A percentile compares a stretch with the other conserved stretches of the same genome.
phyloP scores from a whole-genome alignment of 2,329 filamentous ascomycete species.

The Alternaria solani region DNA sequence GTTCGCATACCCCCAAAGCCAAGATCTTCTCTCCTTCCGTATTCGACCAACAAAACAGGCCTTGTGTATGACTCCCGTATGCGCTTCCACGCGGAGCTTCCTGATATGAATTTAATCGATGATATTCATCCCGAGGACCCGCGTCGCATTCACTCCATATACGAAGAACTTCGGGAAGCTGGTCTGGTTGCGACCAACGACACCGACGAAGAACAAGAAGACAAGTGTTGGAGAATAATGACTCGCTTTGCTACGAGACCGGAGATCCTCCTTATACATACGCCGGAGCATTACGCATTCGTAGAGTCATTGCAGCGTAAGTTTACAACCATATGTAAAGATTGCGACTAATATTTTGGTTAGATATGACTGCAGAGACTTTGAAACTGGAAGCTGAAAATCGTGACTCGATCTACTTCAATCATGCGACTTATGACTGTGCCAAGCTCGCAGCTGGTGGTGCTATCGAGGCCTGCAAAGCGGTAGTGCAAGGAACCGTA shows the following conservation, averaged over 20 bases:
- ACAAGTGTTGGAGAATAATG: constrained; percentile 72
- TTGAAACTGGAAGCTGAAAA: constrained; percentile 71
- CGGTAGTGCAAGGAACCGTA: constrained; percentile 81
- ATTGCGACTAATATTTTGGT: constrained; percentile 16
- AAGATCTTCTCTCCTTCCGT: constrained; percentile 46
- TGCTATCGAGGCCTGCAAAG: constrained; percentile 93
- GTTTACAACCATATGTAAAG: constrained; percentile 21
- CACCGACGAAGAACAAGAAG: constrained; percentile 55
- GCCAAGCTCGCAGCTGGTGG: constrained; percentile 87
- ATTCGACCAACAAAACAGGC: constrained; percentile 51
- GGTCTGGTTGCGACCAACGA: constrained; percentile 75
- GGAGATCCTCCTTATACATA: constrained; percentile 84
- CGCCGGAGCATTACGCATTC: constrained; percentile 78
- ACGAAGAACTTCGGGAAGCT: constrained; percentile 82
- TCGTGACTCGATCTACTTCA: constrained; percentile 63
- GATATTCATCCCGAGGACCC: constrained; percentile 96
- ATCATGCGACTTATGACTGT: constrained; percentile 80
- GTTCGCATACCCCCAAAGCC: constrained; percentile 43
- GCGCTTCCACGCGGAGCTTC: constrained; percentile 87
- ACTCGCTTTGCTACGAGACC: constrained; percentile 78
- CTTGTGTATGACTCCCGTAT: constrained; percentile 86
- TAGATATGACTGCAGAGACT: constrained; percentile 62
- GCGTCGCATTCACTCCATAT: constrained; percentile 89
- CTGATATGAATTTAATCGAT: constrained; percentile 56
- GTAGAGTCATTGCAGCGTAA: constrained; percentile 66